phyloP scores from a whole-genome alignment of 2,329 filamentous ascomycete genomes.

The Metarhizium rileyi region DNA sequence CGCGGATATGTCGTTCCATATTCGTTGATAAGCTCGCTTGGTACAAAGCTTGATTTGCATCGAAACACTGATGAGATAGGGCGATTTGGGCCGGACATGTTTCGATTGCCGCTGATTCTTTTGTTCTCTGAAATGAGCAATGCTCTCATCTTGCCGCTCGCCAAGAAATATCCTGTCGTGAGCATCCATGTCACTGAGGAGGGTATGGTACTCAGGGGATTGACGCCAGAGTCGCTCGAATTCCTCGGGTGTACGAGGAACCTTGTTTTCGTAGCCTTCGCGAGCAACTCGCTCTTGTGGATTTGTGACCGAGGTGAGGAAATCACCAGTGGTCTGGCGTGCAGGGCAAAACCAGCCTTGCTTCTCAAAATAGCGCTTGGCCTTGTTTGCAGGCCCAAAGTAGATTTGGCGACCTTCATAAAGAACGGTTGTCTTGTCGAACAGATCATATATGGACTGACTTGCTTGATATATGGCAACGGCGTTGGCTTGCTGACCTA shows the following conservation, averaged over 20 bases:
- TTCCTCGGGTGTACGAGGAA: slow-evolving; percentile 60
- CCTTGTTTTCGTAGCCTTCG: slow-evolving; percentile 48
- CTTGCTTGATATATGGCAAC: slow-evolving; percentile 67
- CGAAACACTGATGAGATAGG: slow-evolving; percentile 45
- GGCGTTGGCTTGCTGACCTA: slow-evolving; percentile 49
- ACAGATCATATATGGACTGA: slow-evolving; percentile 59
- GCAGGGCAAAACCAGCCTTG: slow-evolving; percentile 60
- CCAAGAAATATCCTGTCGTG: slow-evolving; percentile 38
- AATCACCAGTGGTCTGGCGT: slow-evolving; percentile 60
- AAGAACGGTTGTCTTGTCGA: slow-evolving; percentile 65
- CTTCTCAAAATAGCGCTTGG: slow-evolving; percentile 55
- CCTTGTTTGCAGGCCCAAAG: slow-evolving; percentile 53
- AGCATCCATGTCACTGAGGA: slow-evolving; percentile 38
- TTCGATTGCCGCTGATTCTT: slow-evolving; percentile 44
- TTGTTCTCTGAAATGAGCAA: slow-evolving; percentile 33
- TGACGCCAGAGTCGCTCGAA: slow-evolving; percentile 44
- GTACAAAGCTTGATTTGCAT: slow-evolving; percentile 45
- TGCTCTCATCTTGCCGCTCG: slow-evolving; percentile 26
- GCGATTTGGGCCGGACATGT: slow-evolving; percentile 42
- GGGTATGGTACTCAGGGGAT: slow-evolving; percentile 32
- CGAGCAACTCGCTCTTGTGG: slow-evolving; percentile 46
- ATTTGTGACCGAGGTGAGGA: slow-evolving; percentile 60
- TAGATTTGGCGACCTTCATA: slow-evolving; percentile 73
- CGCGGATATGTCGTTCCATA: slow-evolving; percentile 41
- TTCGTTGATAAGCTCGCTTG: slow-evolving; percentile 39